Conservation (phyloP, 176 grass and related monocot species). For the Carex littledalei region DNA sequence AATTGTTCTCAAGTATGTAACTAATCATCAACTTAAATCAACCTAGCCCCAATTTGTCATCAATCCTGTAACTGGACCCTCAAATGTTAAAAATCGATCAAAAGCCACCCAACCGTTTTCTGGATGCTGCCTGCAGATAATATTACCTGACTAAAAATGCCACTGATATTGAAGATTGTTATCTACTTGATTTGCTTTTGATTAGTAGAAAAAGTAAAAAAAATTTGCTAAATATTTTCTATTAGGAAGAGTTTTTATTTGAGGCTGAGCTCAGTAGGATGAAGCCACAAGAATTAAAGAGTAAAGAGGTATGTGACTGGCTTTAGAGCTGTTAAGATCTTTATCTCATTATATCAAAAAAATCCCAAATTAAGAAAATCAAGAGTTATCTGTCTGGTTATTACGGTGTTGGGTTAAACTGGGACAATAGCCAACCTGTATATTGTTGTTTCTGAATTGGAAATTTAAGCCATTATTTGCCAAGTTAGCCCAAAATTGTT, state of each 20-base stretch:
- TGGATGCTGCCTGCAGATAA: not conserved
- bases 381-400: not conserved
- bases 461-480: not conserved
- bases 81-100: not conserved
- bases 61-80: not conserved
- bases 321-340: not conserved
- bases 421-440: no score
- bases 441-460: not conserved
- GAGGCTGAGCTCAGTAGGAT: slow-evolving; percentile 78
- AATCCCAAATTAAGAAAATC: not conserved
- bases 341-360: not conserved
- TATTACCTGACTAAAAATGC: not conserved
- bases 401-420: not conserved
- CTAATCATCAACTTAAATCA: not conserved
- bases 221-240: not conserved
- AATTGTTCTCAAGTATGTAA: not conserved
- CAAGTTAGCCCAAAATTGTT: not conserved
- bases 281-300: slow-evolving; percentile 89
- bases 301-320: slow-evolving; percentile 65
- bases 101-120: not conserved
- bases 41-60: not conserved
- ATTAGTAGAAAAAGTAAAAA: not conserved
- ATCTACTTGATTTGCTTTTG: not conserved
- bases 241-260: slow-evolving; percentile 96
- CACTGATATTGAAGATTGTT: not conserved